Conservation (phyloP, 495 filamentous ascomycete genomes). For the Tuber umbilicatum region DNA sequence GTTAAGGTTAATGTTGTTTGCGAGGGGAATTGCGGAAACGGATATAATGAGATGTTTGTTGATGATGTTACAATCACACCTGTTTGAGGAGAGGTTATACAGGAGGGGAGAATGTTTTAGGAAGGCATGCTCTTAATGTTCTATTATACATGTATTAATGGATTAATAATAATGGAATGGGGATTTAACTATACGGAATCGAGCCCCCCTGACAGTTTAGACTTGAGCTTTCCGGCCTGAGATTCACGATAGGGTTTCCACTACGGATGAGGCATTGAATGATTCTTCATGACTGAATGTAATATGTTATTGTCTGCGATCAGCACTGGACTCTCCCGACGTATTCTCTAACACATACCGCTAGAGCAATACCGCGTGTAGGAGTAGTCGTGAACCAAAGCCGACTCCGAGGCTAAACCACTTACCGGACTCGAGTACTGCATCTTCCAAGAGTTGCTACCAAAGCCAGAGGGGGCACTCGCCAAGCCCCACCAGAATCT, state of each 20-base stretch:
- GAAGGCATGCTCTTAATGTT: neutral
- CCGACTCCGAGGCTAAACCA: too few relatives aligned
- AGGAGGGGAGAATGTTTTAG: neutral
- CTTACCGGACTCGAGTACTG: too few relatives aligned
- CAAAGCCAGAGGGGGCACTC: neutral
- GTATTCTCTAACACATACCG: too few relatives aligned
- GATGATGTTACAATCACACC: slow-evolving; percentile 13
- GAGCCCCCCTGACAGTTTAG: neutral
- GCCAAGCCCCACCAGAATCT: too few relatives aligned
- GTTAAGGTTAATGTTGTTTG: slow-evolving; percentile 6
- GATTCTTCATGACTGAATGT: neutral
- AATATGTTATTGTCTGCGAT: neutral
- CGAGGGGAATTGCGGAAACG: neutral
- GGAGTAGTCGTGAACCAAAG: too few relatives aligned
- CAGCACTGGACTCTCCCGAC: too few relatives aligned
- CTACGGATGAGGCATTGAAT: neutral
- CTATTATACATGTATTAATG: neutral
- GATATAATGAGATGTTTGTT: slow-evolving; percentile 11
- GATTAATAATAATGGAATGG: neutral
- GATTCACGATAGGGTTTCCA: too few relatives aligned
- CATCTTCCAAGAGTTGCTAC: neutral
- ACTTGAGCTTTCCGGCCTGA: neutral
- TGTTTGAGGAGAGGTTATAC: neutral
- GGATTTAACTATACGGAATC: neutral
- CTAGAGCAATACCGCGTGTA: too few relatives aligned